These are phyloP conservation scores for Ceratobasidium sp. DNA, from an alignment of 1,284 basidiomycete genomes.

Conservation along the genomic window DNA sequence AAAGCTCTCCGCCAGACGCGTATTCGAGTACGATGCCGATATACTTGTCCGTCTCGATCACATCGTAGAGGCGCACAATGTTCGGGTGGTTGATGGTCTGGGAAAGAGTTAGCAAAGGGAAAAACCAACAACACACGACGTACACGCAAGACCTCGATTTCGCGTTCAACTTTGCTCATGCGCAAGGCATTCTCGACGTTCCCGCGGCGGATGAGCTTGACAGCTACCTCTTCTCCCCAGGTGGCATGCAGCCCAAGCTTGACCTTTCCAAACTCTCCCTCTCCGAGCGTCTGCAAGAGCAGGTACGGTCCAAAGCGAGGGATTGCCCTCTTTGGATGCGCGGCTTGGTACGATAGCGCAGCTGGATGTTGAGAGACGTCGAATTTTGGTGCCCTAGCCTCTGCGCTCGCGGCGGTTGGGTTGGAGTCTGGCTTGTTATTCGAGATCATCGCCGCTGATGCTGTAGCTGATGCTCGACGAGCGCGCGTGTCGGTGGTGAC, in stretches of 20 bases:
- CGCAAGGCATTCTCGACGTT: constrained; percentile 89
- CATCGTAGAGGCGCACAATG: constrained; percentile 98
- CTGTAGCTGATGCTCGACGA: background rate
- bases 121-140: constrained; percentile 55
- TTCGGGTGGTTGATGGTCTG: constrained; percentile 97
- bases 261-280: constrained; percentile 99
- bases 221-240: constrained; percentile 99
- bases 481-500: constrained; percentile 5
- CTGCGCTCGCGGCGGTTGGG: too few species aligned
- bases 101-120: constrained; percentile 45
- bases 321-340: constrained; percentile 86
- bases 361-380: constrained; percentile 89
- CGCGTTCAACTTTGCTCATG: constrained; percentile 96
- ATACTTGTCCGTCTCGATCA: constrained; percentile 99
- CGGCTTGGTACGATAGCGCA: constrained; percentile 84
- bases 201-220: constrained; percentile 96
- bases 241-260: constrained; percentile 95
- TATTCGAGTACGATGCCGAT: constrained; percentile 99
- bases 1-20: constrained; percentile 97
- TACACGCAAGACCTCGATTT: constrained; percentile 97
- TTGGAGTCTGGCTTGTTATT: background rate
- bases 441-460: background rate
- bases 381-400: background rate
- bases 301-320: constrained; percentile 96
- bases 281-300: constrained; percentile 94